Evolutionary conservation across 139 green algal species (phyloP).

Genomic region (Yamagishiella unicocca): DNA sequence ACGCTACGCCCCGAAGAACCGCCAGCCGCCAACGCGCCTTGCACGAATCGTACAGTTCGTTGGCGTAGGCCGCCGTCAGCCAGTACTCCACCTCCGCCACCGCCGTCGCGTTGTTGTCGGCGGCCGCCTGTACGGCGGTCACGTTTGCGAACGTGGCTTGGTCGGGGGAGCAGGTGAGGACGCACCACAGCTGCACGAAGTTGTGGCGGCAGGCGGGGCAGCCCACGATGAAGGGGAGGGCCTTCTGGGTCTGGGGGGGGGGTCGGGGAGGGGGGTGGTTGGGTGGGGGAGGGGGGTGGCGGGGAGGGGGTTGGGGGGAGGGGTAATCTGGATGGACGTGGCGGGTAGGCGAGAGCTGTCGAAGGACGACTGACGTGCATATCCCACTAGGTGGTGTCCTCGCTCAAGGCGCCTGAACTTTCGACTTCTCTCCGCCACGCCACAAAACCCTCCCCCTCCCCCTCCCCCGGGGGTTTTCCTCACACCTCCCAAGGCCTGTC

Average conservation of each 20-base stretch:
- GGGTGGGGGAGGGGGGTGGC: neutral
- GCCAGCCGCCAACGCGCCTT: too few relatives aligned
- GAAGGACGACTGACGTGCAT: too few relatives aligned
- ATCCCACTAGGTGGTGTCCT: too few relatives aligned
- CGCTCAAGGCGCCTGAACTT: too few relatives aligned
- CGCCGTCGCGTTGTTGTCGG: slow-evolving; percentile 44
- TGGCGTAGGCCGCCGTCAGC: slow-evolving; percentile 66
- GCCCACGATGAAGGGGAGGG: slow-evolving; percentile 84
- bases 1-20: too few relatives aligned
- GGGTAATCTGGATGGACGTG: too few relatives aligned
- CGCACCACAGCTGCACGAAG: slow-evolving; percentile 91
- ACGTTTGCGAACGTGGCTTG: slow-evolving; percentile 89
- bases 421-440: too few relatives aligned
- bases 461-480: too few relatives aligned
- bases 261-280: neutral
- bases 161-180: slow-evolving; percentile 81
- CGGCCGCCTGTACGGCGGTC: slow-evolving; percentile 66
- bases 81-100: slow-evolving; percentile 75
- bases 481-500: too few relatives aligned
- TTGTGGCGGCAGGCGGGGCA: slow-evolving; percentile 94
- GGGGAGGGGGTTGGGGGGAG: neutral
- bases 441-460: too few relatives aligned
- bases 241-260: slow-evolving; percentile 67
- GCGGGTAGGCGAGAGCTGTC: too few relatives aligned
- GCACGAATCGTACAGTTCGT: slow-evolving; percentile 84